A percentile compares a stretch with the other conserved stretches of the same genome.
Evolutionary conservation across 371 early-diverging fungal genomes (phyloP).

Genomic region (Lichtheimia ramosa): DNA sequence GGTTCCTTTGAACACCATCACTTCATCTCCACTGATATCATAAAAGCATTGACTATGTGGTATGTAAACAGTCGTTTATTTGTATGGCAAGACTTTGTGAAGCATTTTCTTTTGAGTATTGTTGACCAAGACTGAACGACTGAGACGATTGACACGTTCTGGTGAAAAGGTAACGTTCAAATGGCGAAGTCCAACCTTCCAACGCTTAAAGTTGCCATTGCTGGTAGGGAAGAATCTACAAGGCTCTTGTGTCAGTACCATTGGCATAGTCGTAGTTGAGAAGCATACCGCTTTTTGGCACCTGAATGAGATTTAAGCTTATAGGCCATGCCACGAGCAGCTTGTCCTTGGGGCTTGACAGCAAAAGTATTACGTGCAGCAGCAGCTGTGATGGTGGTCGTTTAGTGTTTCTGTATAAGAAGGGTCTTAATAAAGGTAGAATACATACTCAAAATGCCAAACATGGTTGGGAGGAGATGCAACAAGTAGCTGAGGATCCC

Average conservation of each 20-base stretch:
- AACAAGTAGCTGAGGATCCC: too few relatives aligned
- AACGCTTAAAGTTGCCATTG: conserved; percentile 50
- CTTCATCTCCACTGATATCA: too few relatives aligned
- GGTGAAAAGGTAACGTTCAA: conserved; percentile 45
- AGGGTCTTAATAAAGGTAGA: background rate
- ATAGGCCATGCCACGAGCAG: conserved; percentile 37
- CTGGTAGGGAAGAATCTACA: conserved; percentile 46
- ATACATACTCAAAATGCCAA: conserved; percentile 11
- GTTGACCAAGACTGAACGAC: conserved; percentile 29
- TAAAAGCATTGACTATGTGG: background rate
- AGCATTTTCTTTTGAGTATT: conserved; percentile 50
- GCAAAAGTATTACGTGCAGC: conserved; percentile 18
- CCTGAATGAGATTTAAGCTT: conserved; percentile 55
- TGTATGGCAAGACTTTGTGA: conserved; percentile 48
- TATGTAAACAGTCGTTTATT: conserved; percentile 9
- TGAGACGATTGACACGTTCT: conserved; percentile 47
- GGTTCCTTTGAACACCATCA: background rate
- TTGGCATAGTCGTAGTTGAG: background rate
- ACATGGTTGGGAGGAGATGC: conserved; percentile 1
- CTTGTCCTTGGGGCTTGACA: conserved; percentile 30
- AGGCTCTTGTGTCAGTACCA: background rate
- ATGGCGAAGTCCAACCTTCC: conserved; percentile 53
- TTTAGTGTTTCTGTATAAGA: background rate
- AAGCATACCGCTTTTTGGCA: conserved; percentile 46
- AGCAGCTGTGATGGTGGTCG: conserved; percentile 4